Evolutionary conservation across 108 stramenopile genomes (phyloP).

Genomic region (Skeletonema menzelii): DNA sequence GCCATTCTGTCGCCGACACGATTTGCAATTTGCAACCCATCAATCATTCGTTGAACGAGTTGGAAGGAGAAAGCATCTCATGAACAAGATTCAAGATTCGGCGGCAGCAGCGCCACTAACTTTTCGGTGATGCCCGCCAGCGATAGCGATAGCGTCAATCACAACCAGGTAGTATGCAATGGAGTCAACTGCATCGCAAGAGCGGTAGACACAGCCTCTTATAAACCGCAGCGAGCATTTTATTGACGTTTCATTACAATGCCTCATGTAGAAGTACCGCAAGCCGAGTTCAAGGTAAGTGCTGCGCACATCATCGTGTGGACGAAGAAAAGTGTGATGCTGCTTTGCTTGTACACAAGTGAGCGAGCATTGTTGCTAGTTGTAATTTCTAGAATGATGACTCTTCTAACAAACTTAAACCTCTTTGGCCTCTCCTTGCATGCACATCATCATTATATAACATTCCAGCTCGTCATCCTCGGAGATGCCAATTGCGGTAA

Average conservation of each 20-base stretch:
- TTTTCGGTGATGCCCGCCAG: no score
- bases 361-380: neutral
- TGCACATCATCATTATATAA: conserved; percentile 1
- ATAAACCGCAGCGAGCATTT: neutral
- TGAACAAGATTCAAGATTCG: no score
- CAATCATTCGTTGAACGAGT: no score
- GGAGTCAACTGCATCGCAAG: neutral
- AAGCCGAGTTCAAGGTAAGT: conserved; percentile 86
- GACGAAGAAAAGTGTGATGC: neutral
- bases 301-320: neutral
- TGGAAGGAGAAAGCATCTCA: no score
- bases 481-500: conserved; percentile 85
- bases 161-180: no score
- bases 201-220: neutral
- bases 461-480: conserved; percentile 71
- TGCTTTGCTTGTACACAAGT: no score
- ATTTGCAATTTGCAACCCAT: no score
- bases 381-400: neutral
- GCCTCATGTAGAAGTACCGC: conserved; percentile 87
- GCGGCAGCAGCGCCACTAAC: no score
- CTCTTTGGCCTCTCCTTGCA: neutral
- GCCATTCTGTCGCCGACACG: no score
- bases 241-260: conserved; percentile 11
- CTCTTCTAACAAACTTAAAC: neutral
- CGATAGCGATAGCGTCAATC: no score